Conservation (phyloP, 208 protist genomes). For the Leptomonas seymouri region DNA sequence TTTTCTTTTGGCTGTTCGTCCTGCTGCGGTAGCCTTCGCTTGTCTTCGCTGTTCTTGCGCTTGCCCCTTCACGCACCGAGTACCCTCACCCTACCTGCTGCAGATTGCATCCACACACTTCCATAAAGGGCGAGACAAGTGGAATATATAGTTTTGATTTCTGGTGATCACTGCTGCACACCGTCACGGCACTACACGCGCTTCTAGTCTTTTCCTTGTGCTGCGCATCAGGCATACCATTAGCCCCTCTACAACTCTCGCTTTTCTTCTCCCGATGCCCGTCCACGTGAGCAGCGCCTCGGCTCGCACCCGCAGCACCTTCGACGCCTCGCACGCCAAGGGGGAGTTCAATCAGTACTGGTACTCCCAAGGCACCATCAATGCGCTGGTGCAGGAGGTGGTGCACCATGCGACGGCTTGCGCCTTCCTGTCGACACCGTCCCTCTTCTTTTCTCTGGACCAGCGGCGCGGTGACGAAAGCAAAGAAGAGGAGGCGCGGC, state of each 20-base stretch:
- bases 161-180: too few relatives aligned
- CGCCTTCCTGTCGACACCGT: slow-evolving; percentile 92
- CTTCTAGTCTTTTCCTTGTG: slow-evolving; percentile 16
- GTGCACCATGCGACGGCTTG: slow-evolving; percentile 61
- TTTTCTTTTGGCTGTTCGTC: background rate
- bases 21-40: background rate
- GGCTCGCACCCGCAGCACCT: slow-evolving; percentile 7
- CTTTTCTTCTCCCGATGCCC: background rate
- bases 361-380: slow-evolving; percentile 90
- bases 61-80: too few relatives aligned
- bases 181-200: too few relatives aligned
- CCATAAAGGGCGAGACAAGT: too few relatives aligned
- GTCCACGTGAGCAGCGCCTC: background rate
- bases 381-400: slow-evolving; percentile 70
- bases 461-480: slow-evolving; percentile 25
- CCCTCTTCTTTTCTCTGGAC: slow-evolving; percentile 89
- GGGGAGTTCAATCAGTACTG: slow-evolving; percentile 94
- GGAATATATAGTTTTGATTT: background rate
- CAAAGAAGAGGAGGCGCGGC: slow-evolving; percentile 19
- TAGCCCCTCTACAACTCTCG: too few relatives aligned
- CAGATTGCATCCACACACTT: too few relatives aligned
- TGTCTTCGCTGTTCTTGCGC: too few relatives aligned
- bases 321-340: slow-evolving; percentile 42
- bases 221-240: too few relatives aligned
- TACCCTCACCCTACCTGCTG: too few relatives aligned